Evolutionary conservation across 306 rosid genomes (phyloP).

Genomic region (Trichosanthes truncata): DNA sequence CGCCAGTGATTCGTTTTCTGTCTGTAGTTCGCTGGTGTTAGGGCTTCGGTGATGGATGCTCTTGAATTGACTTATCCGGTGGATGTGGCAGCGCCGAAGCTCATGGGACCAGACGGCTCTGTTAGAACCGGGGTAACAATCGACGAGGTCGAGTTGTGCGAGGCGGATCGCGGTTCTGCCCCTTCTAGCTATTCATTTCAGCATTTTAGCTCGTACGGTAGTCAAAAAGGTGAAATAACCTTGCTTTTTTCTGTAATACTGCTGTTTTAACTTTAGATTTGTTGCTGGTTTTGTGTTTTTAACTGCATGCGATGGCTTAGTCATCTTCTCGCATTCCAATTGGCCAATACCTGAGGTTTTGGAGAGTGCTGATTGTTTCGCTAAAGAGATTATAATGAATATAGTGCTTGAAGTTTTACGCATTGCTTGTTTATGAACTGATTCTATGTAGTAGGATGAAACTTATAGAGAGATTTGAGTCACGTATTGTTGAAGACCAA

Average conservation of each 20-base stretch:
- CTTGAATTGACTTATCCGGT: constrained; percentile 44
- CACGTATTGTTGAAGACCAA: background rate
- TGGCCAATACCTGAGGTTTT: background rate
- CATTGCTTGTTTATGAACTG: background rate
- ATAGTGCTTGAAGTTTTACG: background rate
- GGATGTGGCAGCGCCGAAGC: constrained; percentile 34
- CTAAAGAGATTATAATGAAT: background rate
- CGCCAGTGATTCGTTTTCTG: background rate
- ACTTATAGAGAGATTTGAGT: background rate
- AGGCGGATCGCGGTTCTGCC: constrained; percentile 22
- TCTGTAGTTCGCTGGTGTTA: background rate
- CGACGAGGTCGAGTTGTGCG: constrained; percentile 36
- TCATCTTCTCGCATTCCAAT: background rate
- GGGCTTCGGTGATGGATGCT: constrained; percentile 42
- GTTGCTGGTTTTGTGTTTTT: background rate
- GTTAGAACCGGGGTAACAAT: constrained; percentile 30
- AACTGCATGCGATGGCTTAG: background rate
- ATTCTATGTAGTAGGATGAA: background rate
- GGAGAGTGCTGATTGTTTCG: background rate
- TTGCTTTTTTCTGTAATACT: background rate
- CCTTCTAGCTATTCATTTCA: constrained; percentile 23
- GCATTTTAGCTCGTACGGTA: constrained; percentile 21
- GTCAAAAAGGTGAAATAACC: constrained; percentile 25
- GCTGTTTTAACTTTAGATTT: background rate
- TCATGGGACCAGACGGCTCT: constrained; percentile 54